Evolutionary conservation across 1,284 basidiomycete species (phyloP).

Genomic region (Coriolopsis trogii): DNA sequence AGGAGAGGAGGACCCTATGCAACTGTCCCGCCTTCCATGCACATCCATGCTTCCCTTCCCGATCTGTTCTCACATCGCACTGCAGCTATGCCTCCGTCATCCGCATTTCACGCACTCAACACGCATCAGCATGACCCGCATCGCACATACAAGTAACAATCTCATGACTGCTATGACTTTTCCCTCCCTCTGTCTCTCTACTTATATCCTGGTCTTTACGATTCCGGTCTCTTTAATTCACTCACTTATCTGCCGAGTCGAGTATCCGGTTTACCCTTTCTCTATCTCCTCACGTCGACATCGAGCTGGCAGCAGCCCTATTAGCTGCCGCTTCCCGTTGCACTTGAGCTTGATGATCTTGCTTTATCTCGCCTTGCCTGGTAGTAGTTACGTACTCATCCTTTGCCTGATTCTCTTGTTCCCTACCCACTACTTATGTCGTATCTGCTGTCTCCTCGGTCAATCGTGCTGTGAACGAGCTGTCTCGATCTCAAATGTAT

Average conservation of each 20-base stretch:
- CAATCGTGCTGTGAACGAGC: constrained; percentile 25
- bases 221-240: constrained; percentile 18
- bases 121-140: constrained; percentile 4
- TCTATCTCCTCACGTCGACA: not conserved
- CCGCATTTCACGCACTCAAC: not conserved
- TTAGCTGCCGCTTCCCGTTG: too few species aligned
- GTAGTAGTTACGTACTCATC: not conserved
- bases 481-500: constrained; percentile 28
- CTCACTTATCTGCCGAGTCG: constrained; percentile 17
- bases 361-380: not conserved
- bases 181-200: not conserved
- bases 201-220: not conserved
- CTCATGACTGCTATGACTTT: constrained; percentile 22
- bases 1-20: constrained; percentile 3
- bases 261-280: not conserved
- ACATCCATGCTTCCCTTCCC: constrained; percentile 9
- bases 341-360: constrained; percentile 8
- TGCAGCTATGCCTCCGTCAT: constrained; percentile 4
- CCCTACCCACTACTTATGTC: constrained; percentile 21
- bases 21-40: constrained; percentile 3
- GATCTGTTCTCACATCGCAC: not conserved
- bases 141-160: constrained; percentile 8
- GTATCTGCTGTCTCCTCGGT: constrained; percentile 28
- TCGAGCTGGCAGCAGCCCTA: too few species aligned
- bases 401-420: not conserved